Evolutionary conservation across 805 yeast genomes (phyloP), one percentile per base, ranked within the genome.

Genomic region (Candida sakaeoensis): DNA sequence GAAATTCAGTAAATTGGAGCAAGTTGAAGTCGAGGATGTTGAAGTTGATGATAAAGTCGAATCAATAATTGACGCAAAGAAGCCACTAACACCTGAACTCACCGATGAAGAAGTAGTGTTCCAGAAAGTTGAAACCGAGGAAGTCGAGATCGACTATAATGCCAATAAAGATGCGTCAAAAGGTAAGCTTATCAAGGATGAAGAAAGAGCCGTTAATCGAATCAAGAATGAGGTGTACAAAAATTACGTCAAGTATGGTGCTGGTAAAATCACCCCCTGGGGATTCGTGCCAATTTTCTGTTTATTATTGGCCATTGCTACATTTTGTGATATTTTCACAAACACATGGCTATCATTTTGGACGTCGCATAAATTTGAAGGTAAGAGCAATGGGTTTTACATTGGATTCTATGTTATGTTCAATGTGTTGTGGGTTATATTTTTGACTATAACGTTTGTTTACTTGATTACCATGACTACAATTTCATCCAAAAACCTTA

Each of bases 331-430:
- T 37, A 55, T 80, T 36, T 78, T 80, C 50, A 68, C 80, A 32
- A 80, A 79, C 54, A 78, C 80, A 12, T 84, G 91, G 91, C 65
- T 87, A 42, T 79, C 91, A 1, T 86, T 81, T 58, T 86, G 95
- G 95, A 68, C 80, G 4, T 67, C 66, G 6, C 44, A 65, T 36
- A 75, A 72, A 53, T 85, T 82, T 51, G 45, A 55, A 3, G 56
- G 57, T 13, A 60, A 61, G 37, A 40, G 74, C 4, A 61, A 66
- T 38, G 75, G 78, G 0, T 75, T 77, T 49, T 85, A 85, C 62
- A 81, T 82, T 54, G 93, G 90, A 1, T 45, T 85, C 26, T 81
- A 79, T 48, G 81, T 82, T 28, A 63, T 80, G 69, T 65, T 80
- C 46, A 64, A 79, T 0, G 50, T 80, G 3, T 47, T 78, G 35